phyloP scores from a whole-genome alignment of 495 filamentous ascomycete species.

The Corynascus novoguineensis region DNA sequence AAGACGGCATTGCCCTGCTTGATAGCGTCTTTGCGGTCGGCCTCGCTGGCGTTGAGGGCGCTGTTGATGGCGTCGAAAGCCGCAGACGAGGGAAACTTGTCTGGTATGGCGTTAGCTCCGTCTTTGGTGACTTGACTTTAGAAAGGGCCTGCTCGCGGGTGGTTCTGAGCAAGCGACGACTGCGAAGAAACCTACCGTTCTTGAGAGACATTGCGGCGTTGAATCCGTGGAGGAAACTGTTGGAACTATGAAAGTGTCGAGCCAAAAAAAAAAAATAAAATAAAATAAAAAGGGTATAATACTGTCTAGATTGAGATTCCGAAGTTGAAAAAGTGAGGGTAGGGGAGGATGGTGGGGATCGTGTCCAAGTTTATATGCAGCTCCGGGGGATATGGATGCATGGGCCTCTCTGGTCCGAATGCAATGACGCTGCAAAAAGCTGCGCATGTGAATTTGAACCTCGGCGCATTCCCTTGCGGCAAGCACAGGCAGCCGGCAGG shows the following conservation, averaged over 20 bases:
- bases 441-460: constrained; percentile 31
- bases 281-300: background rate
- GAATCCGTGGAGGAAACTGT: constrained; percentile 10
- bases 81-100: constrained; percentile 80
- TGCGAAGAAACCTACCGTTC: constrained; percentile 62
- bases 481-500: background rate
- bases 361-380: background rate
- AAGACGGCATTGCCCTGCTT: constrained; percentile 84
- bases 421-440: constrained; percentile 21
- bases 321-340: background rate
- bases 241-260: background rate
- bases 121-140: too few species aligned
- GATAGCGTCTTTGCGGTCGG: constrained; percentile 79
- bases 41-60: constrained; percentile 61
- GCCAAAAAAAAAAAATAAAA: too few species aligned
- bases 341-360: background rate
- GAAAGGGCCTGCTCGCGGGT: too few species aligned
- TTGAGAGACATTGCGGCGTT: constrained; percentile 69
- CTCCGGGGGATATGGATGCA: constrained; percentile 1
- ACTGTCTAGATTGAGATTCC: background rate
- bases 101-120: constrained; percentile 40
- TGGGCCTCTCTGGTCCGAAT: constrained; percentile 12
- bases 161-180: too few species aligned
- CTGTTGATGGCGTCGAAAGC: constrained; percentile 85
- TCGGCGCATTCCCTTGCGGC: constrained; percentile 27